These are phyloP conservation scores for Globisporangium camurandrum DNA, from an alignment of 352 stramenopile species.

Conservation along the genomic window DNA sequence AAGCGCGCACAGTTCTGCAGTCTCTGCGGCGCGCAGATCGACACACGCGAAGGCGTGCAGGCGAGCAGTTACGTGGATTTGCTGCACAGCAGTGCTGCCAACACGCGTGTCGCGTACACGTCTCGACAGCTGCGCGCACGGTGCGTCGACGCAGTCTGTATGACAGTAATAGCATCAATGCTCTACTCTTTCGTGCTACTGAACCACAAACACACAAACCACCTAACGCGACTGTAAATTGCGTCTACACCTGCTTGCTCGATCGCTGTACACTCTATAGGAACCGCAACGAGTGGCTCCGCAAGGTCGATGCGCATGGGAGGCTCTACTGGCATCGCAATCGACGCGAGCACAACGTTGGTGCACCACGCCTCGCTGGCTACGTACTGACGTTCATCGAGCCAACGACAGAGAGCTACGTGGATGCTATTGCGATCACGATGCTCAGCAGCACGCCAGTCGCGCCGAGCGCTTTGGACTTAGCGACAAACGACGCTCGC, in stretches of 20 bases:
- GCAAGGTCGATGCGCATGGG: not conserved
- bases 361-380: not conserved
- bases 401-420: too few species aligned
- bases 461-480: not conserved
- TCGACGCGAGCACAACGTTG: not conserved
- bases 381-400: not conserved
- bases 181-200: not conserved
- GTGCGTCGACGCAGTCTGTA: not conserved
- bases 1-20: slow-evolving; percentile 22
- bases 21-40: slow-evolving; percentile 17
- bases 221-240: not conserved
- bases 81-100: too few species aligned
- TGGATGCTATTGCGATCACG: slow-evolving; percentile 5
- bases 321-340: not conserved
- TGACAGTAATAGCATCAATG: not conserved
- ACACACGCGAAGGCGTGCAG: not conserved
- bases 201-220: too few species aligned
- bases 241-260: not conserved
- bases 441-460: not conserved
- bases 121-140: not conserved
- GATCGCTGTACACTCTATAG: not conserved
- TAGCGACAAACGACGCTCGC: not conserved
- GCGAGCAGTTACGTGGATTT: not conserved
- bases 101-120: slow-evolving; percentile 2
- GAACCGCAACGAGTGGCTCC: not conserved